These are phyloP conservation scores for Medicago lupulina DNA, from an alignment of 306 rosid genomes.

Conservation along the genomic window DNA sequence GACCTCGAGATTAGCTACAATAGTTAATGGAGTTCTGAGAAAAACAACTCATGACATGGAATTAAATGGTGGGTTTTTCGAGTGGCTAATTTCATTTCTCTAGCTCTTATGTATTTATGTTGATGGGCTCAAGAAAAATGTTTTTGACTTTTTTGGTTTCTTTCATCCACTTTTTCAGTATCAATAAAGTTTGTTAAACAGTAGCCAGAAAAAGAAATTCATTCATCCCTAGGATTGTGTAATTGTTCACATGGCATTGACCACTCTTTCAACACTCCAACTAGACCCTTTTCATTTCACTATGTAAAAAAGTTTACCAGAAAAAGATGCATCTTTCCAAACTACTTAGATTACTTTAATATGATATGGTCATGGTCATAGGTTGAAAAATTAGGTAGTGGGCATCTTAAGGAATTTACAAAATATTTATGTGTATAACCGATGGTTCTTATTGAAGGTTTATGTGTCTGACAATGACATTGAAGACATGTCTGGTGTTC, in stretches of 20 bases:
- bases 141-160: conserved; percentile 45
- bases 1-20: conserved; percentile 98
- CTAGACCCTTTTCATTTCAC: conserved; percentile 33
- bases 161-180: conserved; percentile 48
- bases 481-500: neutral
- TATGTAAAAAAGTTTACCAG: conserved; percentile 20
- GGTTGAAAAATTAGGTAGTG: neutral
- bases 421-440: no score
- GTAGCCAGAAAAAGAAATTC: conserved; percentile 24
- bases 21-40: conserved; percentile 96
- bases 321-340: conserved; percentile 5
- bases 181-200: conserved; percentile 10
- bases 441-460: neutral
- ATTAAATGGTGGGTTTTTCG: conserved; percentile 71
- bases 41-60: conserved; percentile 96
- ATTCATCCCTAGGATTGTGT: conserved; percentile 36
- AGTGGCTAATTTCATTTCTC: conserved; percentile 12
- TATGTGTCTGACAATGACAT: no score
- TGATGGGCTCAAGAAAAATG: conserved; percentile 72
- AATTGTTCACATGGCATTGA: conserved; percentile 41
- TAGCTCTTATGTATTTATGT: conserved; percentile 47
- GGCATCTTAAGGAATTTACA: neutral
- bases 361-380: neutral
- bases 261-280: conserved; percentile 34
- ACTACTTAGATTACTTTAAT: conserved; percentile 34